A percentile compares a stretch with the other conserved stretches of the same genome.
These are phyloP conservation scores for Pseudoperonospora humuli DNA, from an alignment of 352 stramenopile genomes.

Conservation along the genomic window DNA sequence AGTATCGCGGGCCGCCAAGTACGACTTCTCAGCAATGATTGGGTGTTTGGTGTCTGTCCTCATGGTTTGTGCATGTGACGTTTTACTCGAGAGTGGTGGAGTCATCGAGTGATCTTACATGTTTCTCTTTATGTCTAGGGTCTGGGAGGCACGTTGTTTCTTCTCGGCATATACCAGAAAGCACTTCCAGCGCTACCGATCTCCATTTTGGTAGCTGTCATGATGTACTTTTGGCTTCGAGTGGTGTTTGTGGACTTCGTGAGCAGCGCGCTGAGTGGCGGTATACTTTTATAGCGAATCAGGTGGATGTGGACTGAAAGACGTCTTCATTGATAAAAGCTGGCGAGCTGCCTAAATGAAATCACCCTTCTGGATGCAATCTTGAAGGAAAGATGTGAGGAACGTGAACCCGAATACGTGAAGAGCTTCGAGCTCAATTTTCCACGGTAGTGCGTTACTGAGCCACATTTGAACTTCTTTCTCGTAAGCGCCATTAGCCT, in stretches of 20 bases:
- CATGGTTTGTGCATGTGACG: conserved; percentile 59
- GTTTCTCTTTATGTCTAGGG: conserved; percentile 34
- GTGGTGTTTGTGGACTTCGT: conserved; percentile 63
- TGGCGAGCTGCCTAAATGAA: conserved; percentile 23
- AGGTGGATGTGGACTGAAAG: conserved; percentile 6
- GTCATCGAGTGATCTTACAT: conserved; percentile 1
- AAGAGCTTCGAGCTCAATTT: conserved; percentile 79
- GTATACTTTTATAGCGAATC: conserved; percentile 24
- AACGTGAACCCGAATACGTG: conserved; percentile 74
- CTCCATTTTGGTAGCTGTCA: conserved; percentile 73
- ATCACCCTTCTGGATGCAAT: conserved; percentile 32
- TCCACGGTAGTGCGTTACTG: conserved; percentile 33
- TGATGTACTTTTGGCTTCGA: conserved; percentile 78
- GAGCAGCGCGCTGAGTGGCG: conserved; percentile 29
- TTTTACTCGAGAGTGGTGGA: not conserved
- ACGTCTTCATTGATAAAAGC: conserved; percentile 7
- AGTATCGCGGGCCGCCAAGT: conserved; percentile 93
- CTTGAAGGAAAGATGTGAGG: conserved; percentile 47
- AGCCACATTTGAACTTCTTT: conserved; percentile 56
- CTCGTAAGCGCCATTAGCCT: conserved; percentile 48
- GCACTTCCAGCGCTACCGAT: conserved; percentile 97
- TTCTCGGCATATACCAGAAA: conserved; percentile 92
- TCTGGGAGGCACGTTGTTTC: conserved; percentile 90
- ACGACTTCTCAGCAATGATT: conserved; percentile 93
- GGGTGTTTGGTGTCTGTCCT: conserved; percentile 91